Percentiles rank a stretch among this genome's conserved stretches.
Evolutionary conservation across 75 land plant genomes (phyloP).

Genomic region (Chamaecyparis obtusa): DNA sequence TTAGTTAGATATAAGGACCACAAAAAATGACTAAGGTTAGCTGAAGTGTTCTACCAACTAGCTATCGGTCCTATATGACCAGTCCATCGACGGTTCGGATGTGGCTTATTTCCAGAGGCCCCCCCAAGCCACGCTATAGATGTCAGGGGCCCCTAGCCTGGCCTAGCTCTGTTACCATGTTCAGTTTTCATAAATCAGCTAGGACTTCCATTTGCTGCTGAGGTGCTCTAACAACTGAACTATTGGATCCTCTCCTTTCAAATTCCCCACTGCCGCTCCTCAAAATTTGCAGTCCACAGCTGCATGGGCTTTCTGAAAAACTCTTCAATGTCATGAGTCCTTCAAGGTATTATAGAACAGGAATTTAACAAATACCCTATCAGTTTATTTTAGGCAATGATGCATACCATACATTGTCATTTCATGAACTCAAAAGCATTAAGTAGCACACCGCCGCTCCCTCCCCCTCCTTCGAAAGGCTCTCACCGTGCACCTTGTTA

Average conservation of each 20-base stretch:
- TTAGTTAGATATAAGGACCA: background rate
- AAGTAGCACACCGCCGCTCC: background rate
- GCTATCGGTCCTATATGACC: too few species aligned
- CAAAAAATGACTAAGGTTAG: background rate
- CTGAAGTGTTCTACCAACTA: too few species aligned
- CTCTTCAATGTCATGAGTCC: background rate
- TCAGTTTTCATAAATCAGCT: too few species aligned
- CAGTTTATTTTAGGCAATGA: background rate
- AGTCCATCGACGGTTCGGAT: too few species aligned
- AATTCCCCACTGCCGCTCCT: background rate
- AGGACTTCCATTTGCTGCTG: too few species aligned
- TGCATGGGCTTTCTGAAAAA: background rate
- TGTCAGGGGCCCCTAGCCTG: too few species aligned
- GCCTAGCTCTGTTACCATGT: too few species aligned
- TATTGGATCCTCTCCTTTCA: background rate
- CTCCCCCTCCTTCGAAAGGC: background rate
- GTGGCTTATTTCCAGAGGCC: too few species aligned
- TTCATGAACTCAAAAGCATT: background rate
- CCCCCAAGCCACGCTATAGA: too few species aligned
- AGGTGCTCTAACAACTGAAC: too few species aligned
- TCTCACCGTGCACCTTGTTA: conserved; percentile 16
- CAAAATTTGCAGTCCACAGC: background rate
- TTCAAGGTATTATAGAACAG: background rate
- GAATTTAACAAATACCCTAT: background rate
- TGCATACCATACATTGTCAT: background rate